Evolutionary conservation across 768 basidiomycete genomes (phyloP), one percentile per base, ranked within the genome.

Genomic region (Boletus huronensis): DNA sequence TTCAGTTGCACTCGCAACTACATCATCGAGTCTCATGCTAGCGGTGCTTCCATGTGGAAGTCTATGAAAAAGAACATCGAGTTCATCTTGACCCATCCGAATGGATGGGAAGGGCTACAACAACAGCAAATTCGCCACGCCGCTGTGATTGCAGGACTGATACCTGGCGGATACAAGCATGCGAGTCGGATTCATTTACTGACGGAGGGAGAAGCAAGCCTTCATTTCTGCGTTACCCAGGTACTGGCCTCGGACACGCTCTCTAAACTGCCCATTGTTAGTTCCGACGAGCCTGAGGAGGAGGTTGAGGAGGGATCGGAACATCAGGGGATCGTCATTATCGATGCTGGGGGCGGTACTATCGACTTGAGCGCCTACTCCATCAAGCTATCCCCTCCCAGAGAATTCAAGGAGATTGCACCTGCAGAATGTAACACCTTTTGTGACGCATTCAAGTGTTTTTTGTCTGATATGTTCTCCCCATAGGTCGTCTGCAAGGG

Each of bases 281-380:
- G 39, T 17, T 10, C 58, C 2, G 57, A 26, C n/a, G 47, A 44
- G 5, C 13, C 10, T 14, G 42, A 45, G 11, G 53, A 55, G 0
- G 48, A 60, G 4, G 50, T 8, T 1, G 54, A 50, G 8, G 35
- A 50, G n/a, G 46, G 47, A 6, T 28, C 58, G 72, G 78, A 65
- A 1, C 67, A 67, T 1, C 54, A 69, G 26, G 72, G 71, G 0
- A 57, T 79, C 5, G 65, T 79, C 19, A 62, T 82, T 6, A 70
- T 80, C 16, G 81, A 81, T 61, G 64, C 60, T 19, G 81, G 80
- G 7, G 74, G 77, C 0, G 70, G 78, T 3, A 76, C 71, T 6
- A 55, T 73, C 16, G 75, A 75, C 48, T 25, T 75, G 26, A 79
- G 77, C 53, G 72, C 67, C 29, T 76, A 65, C 63, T 68, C 56